Percentiles rank a stretch among this genome's conserved stretches.
phyloP scores from a whole-genome alignment of 2,329 filamentous ascomycete species.

The Coniochaeta prunicola region DNA sequence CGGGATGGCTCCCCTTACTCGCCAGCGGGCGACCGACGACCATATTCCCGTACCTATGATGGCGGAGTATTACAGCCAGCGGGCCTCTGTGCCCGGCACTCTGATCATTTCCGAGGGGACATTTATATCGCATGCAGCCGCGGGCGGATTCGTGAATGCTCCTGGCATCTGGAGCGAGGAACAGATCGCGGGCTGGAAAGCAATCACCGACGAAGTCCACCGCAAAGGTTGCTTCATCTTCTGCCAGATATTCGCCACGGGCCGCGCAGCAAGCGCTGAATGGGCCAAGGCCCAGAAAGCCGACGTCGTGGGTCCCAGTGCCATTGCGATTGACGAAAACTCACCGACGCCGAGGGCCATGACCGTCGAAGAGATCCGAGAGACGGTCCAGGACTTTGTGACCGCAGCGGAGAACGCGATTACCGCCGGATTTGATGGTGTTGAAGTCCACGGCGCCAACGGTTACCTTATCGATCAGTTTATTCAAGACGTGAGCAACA shows the following conservation, averaged over 20 bases:
- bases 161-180: conserved; percentile 48
- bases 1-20: conserved; percentile 44
- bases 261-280: conserved; percentile 18
- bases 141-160: conserved; percentile 30
- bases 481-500: conserved; percentile 44
- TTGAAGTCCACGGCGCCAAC: conserved; percentile 32
- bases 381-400: not conserved
- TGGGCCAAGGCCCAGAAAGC: conserved; percentile 13
- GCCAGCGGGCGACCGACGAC: conserved; percentile 37
- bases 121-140: conserved; percentile 24
- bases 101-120: conserved; percentile 38
- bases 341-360: not conserved
- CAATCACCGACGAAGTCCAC: conserved; percentile 53
- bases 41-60: conserved; percentile 11
- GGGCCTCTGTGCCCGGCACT: conserved; percentile 27
- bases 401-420: conserved; percentile 32
- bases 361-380: not conserved
- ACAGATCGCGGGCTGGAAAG: conserved; percentile 50
- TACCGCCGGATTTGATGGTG: conserved; percentile 41
- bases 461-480: conserved; percentile 45
- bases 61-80: conserved; percentile 29
- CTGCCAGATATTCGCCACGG: conserved; percentile 45
- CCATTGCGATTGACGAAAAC: conserved; percentile 17
- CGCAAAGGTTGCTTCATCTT: conserved; percentile 50
- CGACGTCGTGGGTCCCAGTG: conserved; percentile 27